Base-by-base conservation (phyloP, 495 filamentous ascomycete species). In the Neurospora sp. region DNA sequence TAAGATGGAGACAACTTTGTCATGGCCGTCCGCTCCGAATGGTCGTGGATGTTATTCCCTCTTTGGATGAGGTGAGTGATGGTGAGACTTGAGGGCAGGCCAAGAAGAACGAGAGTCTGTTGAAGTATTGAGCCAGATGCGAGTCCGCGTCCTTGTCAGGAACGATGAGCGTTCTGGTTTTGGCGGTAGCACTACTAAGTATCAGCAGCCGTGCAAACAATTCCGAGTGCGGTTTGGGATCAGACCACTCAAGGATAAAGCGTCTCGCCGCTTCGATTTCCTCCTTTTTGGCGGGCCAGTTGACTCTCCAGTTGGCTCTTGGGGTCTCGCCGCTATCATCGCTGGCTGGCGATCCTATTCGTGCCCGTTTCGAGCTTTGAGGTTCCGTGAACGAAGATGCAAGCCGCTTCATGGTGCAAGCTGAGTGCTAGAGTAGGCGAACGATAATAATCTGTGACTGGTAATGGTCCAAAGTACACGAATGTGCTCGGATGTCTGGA, bases 131-230 rank as follows among this genome's bases (percentile, higher is more conserved):
- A 86, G 3, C 89, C 89, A 2, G 89, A 85, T 45, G 84, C 82
- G 19, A 91, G 80, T 6, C 89, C 28, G 87, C 86, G 77, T 90
- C 89, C 74, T 89, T 90, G 77, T 90, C 89, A 5, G 89, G 89
- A 3, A 88, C 82, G 34, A 91, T 84, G 59, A 90, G 79, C 0
- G 78, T 82, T 69, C 73, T 75, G 72, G 80, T 75, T 69, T 77
- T 75, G 17, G 81, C 74, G 2, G 74, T 39, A 4, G 70, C 75
- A 62, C 74, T 76, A 24, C 13, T 34, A 34, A 59, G 17, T 4
- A 70, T 38, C 70, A 39, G 74, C 71, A 71, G 79, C 62, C n/a
- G 75, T 75, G 13, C 4, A 21, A 42, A 70, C 24, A 10, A 11
- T 72, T 34, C 73, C 40, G 43, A 42, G 19, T 42, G 42, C 39